Evolutionary conservation across 2,329 filamentous ascomycete species (phyloP), one percentile per base, ranked within the genome.

Genomic region (Talaromyces verruculosus): DNA sequence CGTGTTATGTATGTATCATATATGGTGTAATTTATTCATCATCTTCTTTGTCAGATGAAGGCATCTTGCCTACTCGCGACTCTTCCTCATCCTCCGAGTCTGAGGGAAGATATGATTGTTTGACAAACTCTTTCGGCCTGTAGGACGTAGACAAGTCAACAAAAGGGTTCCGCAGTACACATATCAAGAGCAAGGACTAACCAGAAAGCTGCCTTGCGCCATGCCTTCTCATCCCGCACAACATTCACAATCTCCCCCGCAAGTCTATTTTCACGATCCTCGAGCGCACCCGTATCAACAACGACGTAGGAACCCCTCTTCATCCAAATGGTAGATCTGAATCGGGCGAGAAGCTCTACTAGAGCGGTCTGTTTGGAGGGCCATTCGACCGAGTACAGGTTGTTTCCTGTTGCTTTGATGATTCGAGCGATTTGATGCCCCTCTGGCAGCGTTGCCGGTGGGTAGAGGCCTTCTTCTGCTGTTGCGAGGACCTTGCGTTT

Each of bases 261-360:
- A 13, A 96, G 86, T 77, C 92, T 93, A 72, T 92, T 92, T 53
- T 90, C 89, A 61, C 88, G 81, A 28, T 85, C 87, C 33, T 88
- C 87, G 43, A 89, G 82, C 1, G 85, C 83, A 35, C 84, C 83
- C 28, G 87, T 89, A 70, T 98, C 91, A 15, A 97, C 85, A 11
- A 98, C 80, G 35, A 97, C 93, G 77, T 89, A 98, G 0, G 92
- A 92, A 35, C 93, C 91, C 19, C 92, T 88, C 78, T 91, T 93
- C 77, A 98, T 91, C 91, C 92, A 98, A 69, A 98, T 92, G 1
- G 92, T 95, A 69, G 92, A 95, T 68, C 94, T 91, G 76, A 98
- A 97, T 47, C 89, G 88, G 30, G 92, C 83, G 10, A 91, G 90
- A 22, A 99, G 87, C 82, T 97, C 93, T 25, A 93, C 89, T 19